Evolutionary conservation across 345 rosid genomes (phyloP), one percentile per base, ranked within the genome.

Genomic region (Microcos paniculata): DNA sequence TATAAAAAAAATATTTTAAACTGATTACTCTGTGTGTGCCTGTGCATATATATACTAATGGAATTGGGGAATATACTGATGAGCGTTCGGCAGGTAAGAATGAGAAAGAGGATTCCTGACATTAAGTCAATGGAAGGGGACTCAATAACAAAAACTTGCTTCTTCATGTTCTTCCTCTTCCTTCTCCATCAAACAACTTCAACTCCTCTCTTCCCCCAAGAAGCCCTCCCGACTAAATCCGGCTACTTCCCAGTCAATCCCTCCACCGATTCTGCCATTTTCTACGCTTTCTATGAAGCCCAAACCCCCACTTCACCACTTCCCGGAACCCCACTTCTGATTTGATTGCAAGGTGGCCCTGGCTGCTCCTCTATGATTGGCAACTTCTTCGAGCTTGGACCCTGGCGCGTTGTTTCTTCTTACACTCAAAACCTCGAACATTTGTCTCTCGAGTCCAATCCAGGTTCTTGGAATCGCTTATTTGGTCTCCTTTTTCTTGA

Each of bases 291-390:
- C 80, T 92, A 94, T 71, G 97, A 94, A 84, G 92, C 97, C 35
- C 94, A 90, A 61, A 77, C 79, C 49, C 79, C 86, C 58, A 79
- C 70, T 14, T 62, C 81, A 16, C 75, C 87, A 18, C 87, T 82
- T 43, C 23, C 87, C 48, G 75, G 85, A 75, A 89, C 88, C 77
- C 98, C 97, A 0, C 87, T 92, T 61, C 80, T 94, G n/a, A 80
- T 92, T 61, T 94, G 97, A 96, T 96, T 92, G 56, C 95, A 90
- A 78, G 98, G 97, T 38, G 98, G 98, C 43, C 98, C 95, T 57
- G 97, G 95, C 46, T 94, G 98, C 84, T 94, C 98, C 77, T 91
- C 96, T 80, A 92, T 94, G 97, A 76, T 62, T 11, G 97, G 91
- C 6, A 94, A 92, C 84, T 88, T 89, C 79, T 78, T 87, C 79